Evolutionary conservation across 257 asterid species (phyloP).

Genomic region (Pogostemon cablin): DNA sequence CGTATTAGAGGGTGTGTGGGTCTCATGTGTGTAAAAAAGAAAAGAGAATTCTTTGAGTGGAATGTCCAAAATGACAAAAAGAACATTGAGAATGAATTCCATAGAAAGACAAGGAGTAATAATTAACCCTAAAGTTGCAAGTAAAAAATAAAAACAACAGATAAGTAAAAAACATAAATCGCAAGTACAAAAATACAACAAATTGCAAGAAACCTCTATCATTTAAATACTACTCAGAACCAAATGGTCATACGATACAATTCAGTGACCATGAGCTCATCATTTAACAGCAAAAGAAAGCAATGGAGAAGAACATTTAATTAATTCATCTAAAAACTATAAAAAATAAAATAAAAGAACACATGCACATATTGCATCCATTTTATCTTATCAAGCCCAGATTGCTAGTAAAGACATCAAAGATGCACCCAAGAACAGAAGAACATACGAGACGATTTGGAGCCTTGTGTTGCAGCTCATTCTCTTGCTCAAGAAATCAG

Average conservation of each 20-base stretch:
- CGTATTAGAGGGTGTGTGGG: too few relatives aligned
- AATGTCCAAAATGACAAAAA: too few relatives aligned
- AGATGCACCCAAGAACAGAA: constrained; percentile 81
- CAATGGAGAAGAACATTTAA: neutral
- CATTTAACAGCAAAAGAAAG: constrained; percentile 9
- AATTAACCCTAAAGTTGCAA: too few relatives aligned
- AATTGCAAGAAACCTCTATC: too few relatives aligned
- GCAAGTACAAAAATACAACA: too few relatives aligned
- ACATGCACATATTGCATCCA: neutral
- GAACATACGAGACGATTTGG: constrained; percentile 67
- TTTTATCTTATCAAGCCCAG: constrained; percentile 56
- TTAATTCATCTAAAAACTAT: neutral
- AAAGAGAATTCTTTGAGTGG: too few relatives aligned
- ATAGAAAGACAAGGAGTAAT: too few relatives aligned
- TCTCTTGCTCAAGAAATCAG: constrained; percentile 92
- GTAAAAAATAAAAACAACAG: too few relatives aligned
- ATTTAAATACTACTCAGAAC: constrained; percentile 6
- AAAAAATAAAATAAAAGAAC: constrained; percentile 19
- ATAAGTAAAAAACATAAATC: too few relatives aligned
- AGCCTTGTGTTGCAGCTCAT: constrained; percentile 92
- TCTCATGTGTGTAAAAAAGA: too few relatives aligned
- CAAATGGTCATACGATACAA: constrained; percentile 16
- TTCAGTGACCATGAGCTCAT: constrained; percentile 16
- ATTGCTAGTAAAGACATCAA: constrained; percentile 82
- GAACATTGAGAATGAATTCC: too few relatives aligned